Percentiles rank a stretch among this genome's conserved stretches.
Evolutionary conservation across 176 grass and related monocot species (phyloP).

Genomic region (Alloteropsis semialata): DNA sequence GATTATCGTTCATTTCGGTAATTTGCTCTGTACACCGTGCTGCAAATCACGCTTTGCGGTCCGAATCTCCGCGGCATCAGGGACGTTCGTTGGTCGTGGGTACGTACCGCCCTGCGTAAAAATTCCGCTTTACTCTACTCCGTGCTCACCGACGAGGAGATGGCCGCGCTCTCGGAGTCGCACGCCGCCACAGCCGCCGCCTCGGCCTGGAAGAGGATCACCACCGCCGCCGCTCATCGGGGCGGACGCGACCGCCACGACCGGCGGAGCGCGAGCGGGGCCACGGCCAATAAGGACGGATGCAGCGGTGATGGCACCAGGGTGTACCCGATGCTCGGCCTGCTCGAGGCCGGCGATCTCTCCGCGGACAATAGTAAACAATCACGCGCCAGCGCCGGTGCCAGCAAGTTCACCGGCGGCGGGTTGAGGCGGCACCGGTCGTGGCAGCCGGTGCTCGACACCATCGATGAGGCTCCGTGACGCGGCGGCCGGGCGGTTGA

Average conservation of each 20-base stretch:
- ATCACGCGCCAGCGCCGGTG: neutral
- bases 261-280: neutral
- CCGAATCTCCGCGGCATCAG: too few relatives aligned
- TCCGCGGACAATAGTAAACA: neutral
- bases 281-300: neutral
- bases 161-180: slow-evolving; percentile 47
- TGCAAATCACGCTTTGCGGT: too few relatives aligned
- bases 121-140: slow-evolving; percentile 99
- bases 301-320: slow-evolving; percentile 11
- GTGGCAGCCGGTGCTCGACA: slow-evolving; percentile 73
- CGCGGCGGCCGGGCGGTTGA: neutral
- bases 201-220: slow-evolving; percentile 45
- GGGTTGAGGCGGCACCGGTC: slow-evolving; percentile 37
- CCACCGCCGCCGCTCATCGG: neutral
- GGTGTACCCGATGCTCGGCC: slow-evolving; percentile 55
- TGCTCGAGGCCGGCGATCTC: slow-evolving; percentile 35
- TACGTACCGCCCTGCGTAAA: too few relatives aligned
- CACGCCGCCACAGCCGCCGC: slow-evolving; percentile 38
- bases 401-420: neutral
- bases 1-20: too few relatives aligned
- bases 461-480: slow-evolving; percentile 74
- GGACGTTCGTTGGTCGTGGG: too few relatives aligned
- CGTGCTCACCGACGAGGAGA: slow-evolving; percentile 92
- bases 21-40: too few relatives aligned
- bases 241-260: neutral